These are phyloP conservation scores for Friedmanniomyces simplex DNA, from an alignment of 495 filamentous ascomycete species.

Conservation along the genomic window DNA sequence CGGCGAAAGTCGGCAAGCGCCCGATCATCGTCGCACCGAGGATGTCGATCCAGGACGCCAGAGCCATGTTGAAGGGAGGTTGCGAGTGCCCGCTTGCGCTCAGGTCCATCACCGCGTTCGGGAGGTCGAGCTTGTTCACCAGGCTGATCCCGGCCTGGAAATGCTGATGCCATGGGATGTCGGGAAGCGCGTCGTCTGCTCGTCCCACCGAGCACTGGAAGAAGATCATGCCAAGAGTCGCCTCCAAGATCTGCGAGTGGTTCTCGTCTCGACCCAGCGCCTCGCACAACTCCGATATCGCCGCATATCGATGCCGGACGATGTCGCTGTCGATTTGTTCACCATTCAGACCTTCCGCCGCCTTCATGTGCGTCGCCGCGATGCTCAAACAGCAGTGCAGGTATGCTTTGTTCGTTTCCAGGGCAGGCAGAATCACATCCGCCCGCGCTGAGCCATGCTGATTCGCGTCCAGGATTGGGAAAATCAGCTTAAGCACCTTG, in stretches of 20 bases:
- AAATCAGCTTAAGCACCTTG: constrained; percentile 76
- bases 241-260: constrained; percentile 82
- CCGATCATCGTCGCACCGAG: constrained; percentile 89
- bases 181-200: constrained; percentile 73
- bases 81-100: constrained; percentile 43
- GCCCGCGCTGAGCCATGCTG: constrained; percentile 67
- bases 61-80: constrained; percentile 89
- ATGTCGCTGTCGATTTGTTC: constrained; percentile 87
- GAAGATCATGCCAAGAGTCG: constrained; percentile 91
- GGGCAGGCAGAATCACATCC: constrained; percentile 69
- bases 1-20: constrained; percentile 72
- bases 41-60: constrained; percentile 95
- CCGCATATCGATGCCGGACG: constrained; percentile 82
- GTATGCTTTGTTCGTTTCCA: constrained; percentile 86
- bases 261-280: constrained; percentile 69
- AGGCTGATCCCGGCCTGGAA: constrained; percentile 83
- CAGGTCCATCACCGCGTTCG: constrained; percentile 48
- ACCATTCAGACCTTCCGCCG: constrained; percentile 52
- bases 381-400: constrained; percentile 94
- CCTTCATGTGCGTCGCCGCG: constrained; percentile 87
- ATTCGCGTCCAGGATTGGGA: constrained; percentile 82
- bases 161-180: constrained; percentile 95
- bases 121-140: constrained; percentile 74
- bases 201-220: constrained; percentile 91
- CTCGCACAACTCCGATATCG: constrained; percentile 76